Evolutionary conservation across 208 protist genomes (phyloP).

Genomic region (Leishmania martiniquensis): DNA sequence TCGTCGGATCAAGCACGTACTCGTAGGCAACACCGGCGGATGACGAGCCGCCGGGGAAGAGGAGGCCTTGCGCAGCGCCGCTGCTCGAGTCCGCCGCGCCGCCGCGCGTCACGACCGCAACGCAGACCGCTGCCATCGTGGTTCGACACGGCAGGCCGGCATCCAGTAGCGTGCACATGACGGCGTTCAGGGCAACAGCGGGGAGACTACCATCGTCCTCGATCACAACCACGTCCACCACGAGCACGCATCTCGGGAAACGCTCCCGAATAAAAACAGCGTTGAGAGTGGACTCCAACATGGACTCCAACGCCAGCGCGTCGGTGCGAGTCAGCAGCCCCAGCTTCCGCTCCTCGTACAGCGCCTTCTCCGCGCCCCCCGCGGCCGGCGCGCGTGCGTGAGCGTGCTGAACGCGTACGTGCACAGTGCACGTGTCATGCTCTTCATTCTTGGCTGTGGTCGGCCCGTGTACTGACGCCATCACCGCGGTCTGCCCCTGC

Average conservation of each 20-base stretch:
- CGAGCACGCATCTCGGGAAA: conserved; percentile 65
- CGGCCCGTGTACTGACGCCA: conserved; percentile 75
- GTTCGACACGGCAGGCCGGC: conserved; percentile 83
- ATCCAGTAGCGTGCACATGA: conserved; percentile 86
- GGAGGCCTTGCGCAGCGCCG: not conserved
- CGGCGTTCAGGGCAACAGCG: conserved; percentile 76
- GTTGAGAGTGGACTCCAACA: conserved; percentile 45
- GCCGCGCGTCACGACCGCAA: conserved; percentile 32
- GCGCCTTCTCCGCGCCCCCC: conserved; percentile 57
- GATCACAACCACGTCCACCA: conserved; percentile 69
- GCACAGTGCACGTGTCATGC: conserved; percentile 46
- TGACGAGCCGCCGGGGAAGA: not conserved
- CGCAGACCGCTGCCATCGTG: conserved; percentile 73
- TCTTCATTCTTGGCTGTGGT: conserved; percentile 44
- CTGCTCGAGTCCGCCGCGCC: conserved; percentile 6
- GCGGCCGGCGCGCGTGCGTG: conserved; percentile 35
- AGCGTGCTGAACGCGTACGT: conserved; percentile 32
- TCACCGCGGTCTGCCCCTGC: conserved; percentile 72
- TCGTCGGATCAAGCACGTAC: conserved; percentile 71
- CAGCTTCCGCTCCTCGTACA: conserved; percentile 40
- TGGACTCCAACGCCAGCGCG: conserved; percentile 45
- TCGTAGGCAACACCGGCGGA: conserved; percentile 2
- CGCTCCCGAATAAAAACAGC: conserved; percentile 58
- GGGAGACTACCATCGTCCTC: conserved; percentile 75
- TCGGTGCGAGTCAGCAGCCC: conserved; percentile 40